phyloP scores from a whole-genome alignment of 139 green algal genomes.

The Ulvella scutata region DNA sequence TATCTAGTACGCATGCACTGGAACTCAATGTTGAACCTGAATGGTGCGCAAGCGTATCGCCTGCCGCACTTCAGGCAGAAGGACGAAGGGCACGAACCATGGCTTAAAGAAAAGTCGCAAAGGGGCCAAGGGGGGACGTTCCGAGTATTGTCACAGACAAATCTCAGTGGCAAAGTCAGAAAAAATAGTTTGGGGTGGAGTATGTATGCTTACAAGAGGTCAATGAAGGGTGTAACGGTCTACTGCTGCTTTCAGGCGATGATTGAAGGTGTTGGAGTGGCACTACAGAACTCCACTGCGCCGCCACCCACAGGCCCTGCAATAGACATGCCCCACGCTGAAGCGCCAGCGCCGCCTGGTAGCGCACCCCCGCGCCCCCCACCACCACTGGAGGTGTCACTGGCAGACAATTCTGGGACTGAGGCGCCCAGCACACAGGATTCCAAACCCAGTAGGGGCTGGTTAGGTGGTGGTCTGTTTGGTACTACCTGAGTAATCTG shows the following conservation, averaged over 20 bases:
- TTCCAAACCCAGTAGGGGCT: too few relatives aligned
- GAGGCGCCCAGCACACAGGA: background rate
- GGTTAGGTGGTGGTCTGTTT: background rate
- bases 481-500: background rate
- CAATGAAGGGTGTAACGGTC: background rate
- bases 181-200: background rate
- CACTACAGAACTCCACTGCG: slow-evolving; percentile 74
- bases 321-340: slow-evolving; percentile 10
- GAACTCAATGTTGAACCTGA: too few relatives aligned
- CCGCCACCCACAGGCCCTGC: slow-evolving; percentile 46
- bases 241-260: slow-evolving; percentile 47
- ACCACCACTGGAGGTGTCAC: background rate
- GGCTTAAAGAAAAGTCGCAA: background rate
- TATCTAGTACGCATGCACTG: too few relatives aligned
- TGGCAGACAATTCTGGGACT: background rate
- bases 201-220: background rate
- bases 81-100: background rate
- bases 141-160: too few relatives aligned
- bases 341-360: background rate
- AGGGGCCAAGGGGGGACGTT: too few relatives aligned
- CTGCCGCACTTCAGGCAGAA: too few relatives aligned
- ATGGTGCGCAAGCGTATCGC: too few relatives aligned
- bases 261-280: slow-evolving; percentile 93
- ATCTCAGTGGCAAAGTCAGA: too few relatives aligned
- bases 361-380: background rate